Evolutionary conservation across 371 early-diverging fungal species (phyloP).

Genomic region (Mortierella sp.): DNA sequence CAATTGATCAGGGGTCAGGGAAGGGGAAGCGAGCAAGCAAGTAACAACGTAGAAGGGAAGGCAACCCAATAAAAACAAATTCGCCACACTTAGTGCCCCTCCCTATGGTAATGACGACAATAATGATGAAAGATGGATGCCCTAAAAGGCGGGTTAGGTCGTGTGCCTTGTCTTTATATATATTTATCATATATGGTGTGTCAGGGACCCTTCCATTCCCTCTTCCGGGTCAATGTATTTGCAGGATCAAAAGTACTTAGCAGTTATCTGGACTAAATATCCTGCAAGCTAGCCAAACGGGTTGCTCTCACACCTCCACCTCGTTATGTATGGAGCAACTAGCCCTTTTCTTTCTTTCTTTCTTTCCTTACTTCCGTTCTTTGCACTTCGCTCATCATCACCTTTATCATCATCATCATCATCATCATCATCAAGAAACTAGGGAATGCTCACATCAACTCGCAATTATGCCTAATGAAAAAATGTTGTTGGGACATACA

Average conservation of each 20-base stretch:
- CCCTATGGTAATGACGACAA: conserved; percentile 1
- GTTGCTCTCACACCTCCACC: not conserved
- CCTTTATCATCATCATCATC: not conserved
- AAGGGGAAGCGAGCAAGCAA: too few relatives aligned
- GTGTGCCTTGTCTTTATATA: not conserved
- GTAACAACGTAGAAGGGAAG: too few relatives aligned
- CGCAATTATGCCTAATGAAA: not conserved
- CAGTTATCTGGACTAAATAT: not conserved
- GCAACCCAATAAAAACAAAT: not conserved
- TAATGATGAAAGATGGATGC: not conserved
- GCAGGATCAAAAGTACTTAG: not conserved
- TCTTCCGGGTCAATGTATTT: not conserved
- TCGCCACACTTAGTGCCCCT: not conserved
- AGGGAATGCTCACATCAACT: not conserved
- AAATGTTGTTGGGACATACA: not conserved
- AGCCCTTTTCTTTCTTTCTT: not conserved
- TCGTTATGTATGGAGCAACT: not conserved
- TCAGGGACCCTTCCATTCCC: not conserved
- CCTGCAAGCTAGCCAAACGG: not conserved
- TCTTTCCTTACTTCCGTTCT: not conserved
- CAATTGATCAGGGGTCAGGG: too few relatives aligned
- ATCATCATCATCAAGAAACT: not conserved
- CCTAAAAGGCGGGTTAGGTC: not conserved
- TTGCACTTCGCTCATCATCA: not conserved
- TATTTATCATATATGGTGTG: not conserved